A percentile compares a stretch with the other conserved stretches of the same genome.
Evolutionary conservation across 768 basidiomycete genomes (phyloP).

Genomic region (Exidia glandulosa): DNA sequence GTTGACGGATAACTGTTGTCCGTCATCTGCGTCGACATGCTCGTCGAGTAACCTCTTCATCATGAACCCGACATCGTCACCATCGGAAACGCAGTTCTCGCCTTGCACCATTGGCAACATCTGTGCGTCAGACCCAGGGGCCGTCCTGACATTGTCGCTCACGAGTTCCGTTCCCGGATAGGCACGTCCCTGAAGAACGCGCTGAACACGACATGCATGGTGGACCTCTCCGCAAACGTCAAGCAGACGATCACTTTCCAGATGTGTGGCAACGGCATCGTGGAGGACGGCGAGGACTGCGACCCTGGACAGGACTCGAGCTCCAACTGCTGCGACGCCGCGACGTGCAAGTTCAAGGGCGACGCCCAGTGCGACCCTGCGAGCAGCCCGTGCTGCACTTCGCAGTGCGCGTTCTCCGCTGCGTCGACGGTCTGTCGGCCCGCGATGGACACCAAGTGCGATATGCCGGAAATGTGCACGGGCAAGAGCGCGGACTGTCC

Average conservation of each 20-base stretch:
- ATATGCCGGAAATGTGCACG: slow-evolving; percentile 62
- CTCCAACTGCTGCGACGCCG: slow-evolving; percentile 62
- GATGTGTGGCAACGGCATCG: slow-evolving; percentile 78
- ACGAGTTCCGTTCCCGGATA: slow-evolving; percentile 50
- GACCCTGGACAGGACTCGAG: slow-evolving; percentile 58
- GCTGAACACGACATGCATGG: slow-evolving; percentile 58
- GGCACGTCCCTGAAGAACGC: slow-evolving; percentile 15
- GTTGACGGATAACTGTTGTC: slow-evolving; percentile 52
- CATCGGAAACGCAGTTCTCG: slow-evolving; percentile 60
- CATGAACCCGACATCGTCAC: slow-evolving; percentile 70
- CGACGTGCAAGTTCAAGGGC: slow-evolving; percentile 61
- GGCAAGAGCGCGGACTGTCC: slow-evolving; percentile 69
- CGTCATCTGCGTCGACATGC: slow-evolving; percentile 47
- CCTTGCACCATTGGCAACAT: slow-evolving; percentile 77
- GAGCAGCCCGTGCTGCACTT: slow-evolving; percentile 66
- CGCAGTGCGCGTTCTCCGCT: slow-evolving; percentile 57
- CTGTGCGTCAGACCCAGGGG: slow-evolving; percentile 35
- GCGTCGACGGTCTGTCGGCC: slow-evolving; percentile 60
- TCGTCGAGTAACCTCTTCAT: slow-evolving; percentile 41
- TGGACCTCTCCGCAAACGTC: slow-evolving; percentile 36
- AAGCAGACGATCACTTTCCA: slow-evolving; percentile 45
- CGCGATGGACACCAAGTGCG: slow-evolving; percentile 53
- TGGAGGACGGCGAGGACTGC: slow-evolving; percentile 76
- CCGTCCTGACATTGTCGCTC: background rate
- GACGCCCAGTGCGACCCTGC: slow-evolving; percentile 71